These are phyloP conservation scores for Psilocybe azurescens DNA, from an alignment of 768 basidiomycete species.

Conservation along the genomic window DNA sequence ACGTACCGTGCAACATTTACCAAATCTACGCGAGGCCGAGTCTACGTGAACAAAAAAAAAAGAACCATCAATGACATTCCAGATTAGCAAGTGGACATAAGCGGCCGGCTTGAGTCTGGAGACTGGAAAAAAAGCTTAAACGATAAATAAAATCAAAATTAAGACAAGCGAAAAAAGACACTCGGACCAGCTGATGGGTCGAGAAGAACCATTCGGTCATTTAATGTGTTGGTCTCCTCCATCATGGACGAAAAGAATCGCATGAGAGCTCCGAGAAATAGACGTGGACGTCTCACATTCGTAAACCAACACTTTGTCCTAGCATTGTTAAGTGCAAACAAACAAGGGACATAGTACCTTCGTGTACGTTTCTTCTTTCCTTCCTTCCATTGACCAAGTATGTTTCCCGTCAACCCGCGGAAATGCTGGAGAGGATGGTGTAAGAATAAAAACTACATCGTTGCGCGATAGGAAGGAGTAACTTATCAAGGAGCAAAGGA, in stretches of 20 bases:
- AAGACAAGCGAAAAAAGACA: neutral
- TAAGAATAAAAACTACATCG: neutral
- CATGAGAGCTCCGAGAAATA: conserved; percentile 20
- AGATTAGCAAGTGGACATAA: conserved; percentile 9
- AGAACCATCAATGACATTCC: conserved; percentile 1
- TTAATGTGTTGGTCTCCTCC: conserved; percentile 2
- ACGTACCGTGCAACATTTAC: conserved; percentile 2
- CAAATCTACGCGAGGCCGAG: neutral
- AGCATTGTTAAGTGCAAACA: conserved; percentile 11
- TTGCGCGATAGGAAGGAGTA: conserved; percentile 6
- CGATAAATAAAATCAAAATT: conserved; percentile 1
- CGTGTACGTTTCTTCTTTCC: neutral
- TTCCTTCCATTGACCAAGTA: neutral
- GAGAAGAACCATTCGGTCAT: conserved; percentile 3
- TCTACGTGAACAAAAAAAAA: neutral
- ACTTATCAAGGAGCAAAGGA: conserved; percentile 4
- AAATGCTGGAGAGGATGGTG: neutral
- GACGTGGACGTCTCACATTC: conserved; percentile 9
- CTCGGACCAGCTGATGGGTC: neutral
- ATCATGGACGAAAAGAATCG: neutral
- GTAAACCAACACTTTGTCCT: neutral
- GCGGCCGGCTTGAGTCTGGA: conserved; percentile 3
- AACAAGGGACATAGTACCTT: neutral
- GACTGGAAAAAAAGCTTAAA: conserved; percentile 16
- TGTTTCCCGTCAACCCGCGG: conserved; percentile 13